Base-by-base conservation (phyloP, 371 early-diverging fungal species). In the Mortierella sp. region DNA sequence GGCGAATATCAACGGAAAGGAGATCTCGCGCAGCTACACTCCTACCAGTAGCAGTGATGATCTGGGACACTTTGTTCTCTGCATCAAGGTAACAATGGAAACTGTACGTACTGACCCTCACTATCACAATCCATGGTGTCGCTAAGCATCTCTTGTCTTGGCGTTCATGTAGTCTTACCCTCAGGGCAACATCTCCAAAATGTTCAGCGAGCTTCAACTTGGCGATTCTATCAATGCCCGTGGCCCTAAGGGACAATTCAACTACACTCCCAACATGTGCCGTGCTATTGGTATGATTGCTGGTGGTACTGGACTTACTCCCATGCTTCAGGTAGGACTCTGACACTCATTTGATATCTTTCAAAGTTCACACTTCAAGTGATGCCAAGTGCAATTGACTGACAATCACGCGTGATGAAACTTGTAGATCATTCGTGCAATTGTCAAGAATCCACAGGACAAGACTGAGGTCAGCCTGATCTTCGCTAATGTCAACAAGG, bases 271-370 rank as follows among this genome's bases (percentile, higher is more conserved):
- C 46, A 95, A 95, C 79, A 86, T 94, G 86, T 85, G 87, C 49
- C 82, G 86, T 31, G 83, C 83, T 12, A 81, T 98, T 31, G 95
- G 95, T 48, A 97, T 99, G 98, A 90, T 98, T 68, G 94, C 95
- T 45, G 97, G 96, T 46, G 94, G 94, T 63, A 91, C 95, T 55
- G 96, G 97, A 53, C 94, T 97, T 71, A 96, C 97, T 0, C 97
- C 97, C 40, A 97, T 97, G 97, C 85, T 90, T 58, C 96, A 96
- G 78, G 86, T 91, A 81, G 63, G 29, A 8, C 3, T 34, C 43
- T 21, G 9, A 6, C 22, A 22, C 19, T 9, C 22, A 17, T 17
- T 16, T 50, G 21, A 31, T 34, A 34, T 34, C 34, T 34, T 34
- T 34, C 34, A n/a, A n/a, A n/a, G n/a, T n/a, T n/a, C n/a, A n/a